Evolutionary conservation across 768 basidiomycete genomes (phyloP), one percentile per base, ranked within the genome.

Genomic region (Dendrothele bispora): DNA sequence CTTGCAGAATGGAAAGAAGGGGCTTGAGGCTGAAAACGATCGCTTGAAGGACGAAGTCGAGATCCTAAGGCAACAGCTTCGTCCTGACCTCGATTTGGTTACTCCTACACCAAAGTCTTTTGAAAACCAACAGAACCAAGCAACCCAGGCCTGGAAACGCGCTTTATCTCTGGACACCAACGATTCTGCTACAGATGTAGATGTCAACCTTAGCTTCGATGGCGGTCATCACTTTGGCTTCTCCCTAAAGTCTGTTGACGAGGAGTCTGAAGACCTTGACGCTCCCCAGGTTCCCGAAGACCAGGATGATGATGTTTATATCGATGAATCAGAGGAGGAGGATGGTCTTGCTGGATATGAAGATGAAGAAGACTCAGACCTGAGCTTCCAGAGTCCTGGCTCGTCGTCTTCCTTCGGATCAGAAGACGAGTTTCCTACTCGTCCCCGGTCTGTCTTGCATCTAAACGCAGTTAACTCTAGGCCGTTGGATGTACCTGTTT

Each of bases 121-220:
- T n/a, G n/a, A n/a, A n/a, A n/a, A n/a, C n/a, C n/a, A n/a, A n/a
- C n/a, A n/a, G n/a, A n/a, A n/a, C n/a, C n/a, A n/a, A n/a, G n/a
- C n/a, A n/a, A n/a, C n/a, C n/a, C n/a, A 46, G 50, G 58, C 58
- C 35, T 62, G 67, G 58, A 69, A 73, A 12, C 74, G 71, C 39
- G 78, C 77, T 34, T 71, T 79, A 43, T 87, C 86, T 4, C 63
- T 83, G 11, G 87, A 86, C 55, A 88, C 86, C 2, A 73, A 76
- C 53, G 73, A 78, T 53, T 86, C 84, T 4, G 63, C 68, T 11
- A 87, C 85, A 0, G 86, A 87, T 55, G 84, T 88, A n/a, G 87
- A 88, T 52, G 74, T 72, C 10, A 70, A 65, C 10, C 67, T 64
- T 2, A 61, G 69, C 14, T 78, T 79, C 35, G 78, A 73, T 42